Evolutionary conservation across 1,284 basidiomycete species (phyloP), one percentile per base, ranked within the genome.

Genomic region (Leccinum griseonigrum): DNA sequence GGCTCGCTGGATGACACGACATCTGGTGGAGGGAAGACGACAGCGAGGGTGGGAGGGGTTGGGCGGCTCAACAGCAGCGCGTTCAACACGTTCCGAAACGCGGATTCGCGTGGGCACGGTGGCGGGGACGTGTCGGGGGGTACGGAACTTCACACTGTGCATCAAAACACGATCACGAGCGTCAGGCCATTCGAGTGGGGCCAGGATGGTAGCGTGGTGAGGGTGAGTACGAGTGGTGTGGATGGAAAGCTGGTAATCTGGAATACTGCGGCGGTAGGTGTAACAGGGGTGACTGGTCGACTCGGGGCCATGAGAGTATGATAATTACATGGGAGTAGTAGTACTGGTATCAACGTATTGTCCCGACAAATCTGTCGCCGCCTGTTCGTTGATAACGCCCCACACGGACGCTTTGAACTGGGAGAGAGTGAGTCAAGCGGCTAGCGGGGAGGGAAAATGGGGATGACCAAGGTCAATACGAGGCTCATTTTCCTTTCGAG

Each of bases 81-180:
- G 0, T 99, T 99, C 80, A 94, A 95, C 70, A 88, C 94, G 43
- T 99, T 99, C 87, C 86, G 90, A 53, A 87, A 92, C 64, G 97
- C 97, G 31, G 97, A 99, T 73, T 87, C 86, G 59, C 88, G 94
- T 56, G 97, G 97, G 40, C 85, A 89, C 62, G 70, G 78, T 1
- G 74, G 74, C 1, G 70, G 74, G 1, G 75, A 76, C 1, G 75
- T 75, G 2, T 76, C 76, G 31, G 73, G 79, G 57, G 87, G 93
- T 71, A 91, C 89, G 11, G 92, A 92, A 74, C 79, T 94, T 64
- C 80, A 83, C 72, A 99, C 97, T 3, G 85, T 97, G 50, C 97
- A 99, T 76, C 97, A 98, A 82, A 99, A 99, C 79, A 97, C 96
- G 50, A 98, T 99, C 77, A 98, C 95, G n/a, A 90, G 82, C 67